Base-by-base conservation (phyloP, 1,284 basidiomycete genomes). In the Naganishia sp. region DNA sequence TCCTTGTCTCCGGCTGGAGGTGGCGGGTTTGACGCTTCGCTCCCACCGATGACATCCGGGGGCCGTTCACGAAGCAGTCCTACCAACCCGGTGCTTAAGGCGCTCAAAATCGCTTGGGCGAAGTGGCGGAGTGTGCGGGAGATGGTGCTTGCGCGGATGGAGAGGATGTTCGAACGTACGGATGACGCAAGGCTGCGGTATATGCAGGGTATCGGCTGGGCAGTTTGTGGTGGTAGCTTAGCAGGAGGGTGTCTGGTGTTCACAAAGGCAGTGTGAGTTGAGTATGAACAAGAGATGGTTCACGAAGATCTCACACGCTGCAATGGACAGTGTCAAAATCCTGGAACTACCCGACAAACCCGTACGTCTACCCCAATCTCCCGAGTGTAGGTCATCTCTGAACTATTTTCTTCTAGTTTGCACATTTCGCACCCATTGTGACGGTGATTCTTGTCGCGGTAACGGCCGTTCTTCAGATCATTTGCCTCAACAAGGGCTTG, bases 201-300 rank as follows among this genome's bases (percentile, higher is more conserved):
- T 89, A 87, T 90, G 17, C 84, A 94, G 53, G 94, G 93, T 6
- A 90, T 96, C 57, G 89, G 88, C 0, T 97, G 93, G 93, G 89
- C 91, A 1, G 92, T 91, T 66, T 87, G 87, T 63, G 93, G 93
- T 35, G 94, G 94, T 7, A 87, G 90, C 41, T 81, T 97, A 39
- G 92, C 92, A 1, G 94, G 94, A 2, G 87, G 88, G 49, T 89
- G 87, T 78, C 82, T 97, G 56, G 90, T 97, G 2, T 94, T 96
- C 74, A 92, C 94, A 1, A 95, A 95, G 77, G 90, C 89, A 41
- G 85, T 85, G 89, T 90, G 72, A 77, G 88, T 83, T 18, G 15
- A 23, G 18, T 2, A 31, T 18, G 5, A 17, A 23, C 28, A 28
- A 11, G 28, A 10, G 39, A 11, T 39, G 49, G 17, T 13, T 13